A percentile compares a stretch with the other conserved stretches of the same genome.
phyloP scores from a whole-genome alignment of 306 rosid genomes.

The Vachellia collinsii region DNA sequence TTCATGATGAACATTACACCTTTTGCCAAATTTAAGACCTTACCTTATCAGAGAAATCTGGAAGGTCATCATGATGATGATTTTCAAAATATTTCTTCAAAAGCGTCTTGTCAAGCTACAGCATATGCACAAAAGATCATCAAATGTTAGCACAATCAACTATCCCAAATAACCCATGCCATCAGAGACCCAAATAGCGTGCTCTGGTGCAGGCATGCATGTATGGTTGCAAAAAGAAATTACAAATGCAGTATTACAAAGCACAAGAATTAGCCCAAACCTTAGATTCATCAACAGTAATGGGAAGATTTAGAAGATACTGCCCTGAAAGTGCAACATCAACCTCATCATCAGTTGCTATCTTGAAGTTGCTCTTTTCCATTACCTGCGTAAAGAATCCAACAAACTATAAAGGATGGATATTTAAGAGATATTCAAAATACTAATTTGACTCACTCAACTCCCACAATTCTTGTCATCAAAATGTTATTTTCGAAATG shows the following conservation, averaged over 20 bases:
- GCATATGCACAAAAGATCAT: constrained; percentile 28
- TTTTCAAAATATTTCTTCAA: constrained; percentile 65
- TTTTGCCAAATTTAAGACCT: constrained; percentile 22
- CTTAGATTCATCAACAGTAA: constrained; percentile 79
- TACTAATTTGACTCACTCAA: not conserved
- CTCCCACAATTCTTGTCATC: not conserved
- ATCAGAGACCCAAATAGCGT: not conserved
- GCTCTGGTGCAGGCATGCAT: not conserved
- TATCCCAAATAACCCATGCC: constrained; percentile 4
- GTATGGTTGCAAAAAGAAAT: not conserved
- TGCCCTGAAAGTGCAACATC: constrained; percentile 85
- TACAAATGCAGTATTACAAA: not conserved
- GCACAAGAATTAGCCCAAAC: constrained; percentile 40
- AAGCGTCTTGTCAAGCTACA: constrained; percentile 79
- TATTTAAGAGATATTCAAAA: not conserved
- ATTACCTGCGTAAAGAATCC: constrained; percentile 55
- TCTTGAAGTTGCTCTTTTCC: constrained; percentile 91
- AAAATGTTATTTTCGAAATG: constrained; percentile 15
- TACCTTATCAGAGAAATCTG: constrained; percentile 88
- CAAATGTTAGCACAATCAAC: constrained; percentile 32
- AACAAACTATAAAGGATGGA: not conserved
- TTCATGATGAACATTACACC: not conserved
- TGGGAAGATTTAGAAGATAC: constrained; percentile 94
- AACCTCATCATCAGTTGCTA: constrained; percentile 72
- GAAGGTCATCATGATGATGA: constrained; percentile 63